Evolutionary conservation across 2,329 filamentous ascomycete genomes (phyloP).

Genomic region (Talaromyces piceae): DNA sequence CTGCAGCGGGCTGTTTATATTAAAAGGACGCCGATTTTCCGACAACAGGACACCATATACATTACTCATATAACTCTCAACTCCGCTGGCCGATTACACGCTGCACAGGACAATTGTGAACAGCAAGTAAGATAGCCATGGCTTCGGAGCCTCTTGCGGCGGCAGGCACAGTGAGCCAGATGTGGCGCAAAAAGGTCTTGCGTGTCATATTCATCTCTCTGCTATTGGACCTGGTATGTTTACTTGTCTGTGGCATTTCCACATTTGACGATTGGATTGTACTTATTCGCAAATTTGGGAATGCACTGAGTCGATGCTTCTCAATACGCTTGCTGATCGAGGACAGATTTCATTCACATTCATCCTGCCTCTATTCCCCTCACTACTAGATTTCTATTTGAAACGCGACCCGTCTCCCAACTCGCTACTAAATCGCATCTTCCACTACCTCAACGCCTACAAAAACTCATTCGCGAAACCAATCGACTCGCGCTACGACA

Average conservation of each 20-base stretch:
- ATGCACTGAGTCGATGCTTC: too few species aligned
- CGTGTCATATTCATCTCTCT: slow-evolving; percentile 83
- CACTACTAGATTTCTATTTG: slow-evolving; percentile 92
- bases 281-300: too few species aligned
- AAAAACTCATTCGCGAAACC: slow-evolving; percentile 87
- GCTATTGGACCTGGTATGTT: slow-evolving; percentile 74
- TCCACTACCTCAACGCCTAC: slow-evolving; percentile 83
- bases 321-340: not conserved
- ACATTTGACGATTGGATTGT: too few species aligned
- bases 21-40: not conserved
- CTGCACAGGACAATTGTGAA: not conserved
- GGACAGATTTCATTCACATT: slow-evolving; percentile 95
- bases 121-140: slow-evolving; percentile 18
- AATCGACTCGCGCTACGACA: slow-evolving; percentile 94
- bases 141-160: slow-evolving; percentile 14
- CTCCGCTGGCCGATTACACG: not conserved
- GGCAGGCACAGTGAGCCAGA: not conserved
- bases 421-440: slow-evolving; percentile 69
- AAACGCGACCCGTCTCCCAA: slow-evolving; percentile 59
- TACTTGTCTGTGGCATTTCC: too few species aligned
- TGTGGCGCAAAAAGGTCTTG: slow-evolving; percentile 66
- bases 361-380: slow-evolving; percentile 91
- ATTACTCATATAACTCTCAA: not conserved
- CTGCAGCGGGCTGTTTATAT: not conserved
- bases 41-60: not conserved